A percentile compares a stretch with the other conserved stretches of the same genome.
phyloP scores from a whole-genome alignment of 306 rosid species.

The Astragalus glycyphyllos region DNA sequence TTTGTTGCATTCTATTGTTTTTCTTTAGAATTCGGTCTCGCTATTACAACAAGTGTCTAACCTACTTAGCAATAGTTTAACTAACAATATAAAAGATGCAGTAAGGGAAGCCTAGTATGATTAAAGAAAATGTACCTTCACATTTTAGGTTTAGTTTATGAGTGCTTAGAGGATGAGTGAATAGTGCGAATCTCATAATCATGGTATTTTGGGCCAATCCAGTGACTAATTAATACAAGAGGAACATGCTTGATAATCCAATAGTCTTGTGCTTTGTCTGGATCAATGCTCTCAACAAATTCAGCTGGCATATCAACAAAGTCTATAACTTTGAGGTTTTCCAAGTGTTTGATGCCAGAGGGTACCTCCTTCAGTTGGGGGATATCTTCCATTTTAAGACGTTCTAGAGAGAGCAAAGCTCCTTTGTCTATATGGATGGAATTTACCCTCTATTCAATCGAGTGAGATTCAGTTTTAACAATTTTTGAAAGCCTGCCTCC shows the following conservation, averaged over 20 bases:
- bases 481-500: constrained; percentile 19
- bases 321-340: background rate
- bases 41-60: no score
- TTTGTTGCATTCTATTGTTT: no score
- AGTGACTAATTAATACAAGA: background rate
- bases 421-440: background rate
- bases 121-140: background rate
- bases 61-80: no score
- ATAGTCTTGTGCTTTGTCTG: no score
- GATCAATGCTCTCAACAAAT: background rate
- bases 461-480: background rate
- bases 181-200: background rate
- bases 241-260: constrained; percentile 5
- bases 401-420: constrained; percentile 1
- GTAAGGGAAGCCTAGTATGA: background rate
- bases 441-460: constrained; percentile 1
- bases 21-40: no score
- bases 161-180: background rate
- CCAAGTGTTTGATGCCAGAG: background rate
- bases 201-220: background rate
- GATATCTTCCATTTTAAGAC: background rate
- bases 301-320: constrained; percentile 4
- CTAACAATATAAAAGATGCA: no score
- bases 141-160: background rate
- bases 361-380: constrained; percentile 2